Evolutionary conservation across 2,329 filamentous ascomycete genomes (phyloP).

Genomic region (Bimuria novae-zelandiae): DNA sequence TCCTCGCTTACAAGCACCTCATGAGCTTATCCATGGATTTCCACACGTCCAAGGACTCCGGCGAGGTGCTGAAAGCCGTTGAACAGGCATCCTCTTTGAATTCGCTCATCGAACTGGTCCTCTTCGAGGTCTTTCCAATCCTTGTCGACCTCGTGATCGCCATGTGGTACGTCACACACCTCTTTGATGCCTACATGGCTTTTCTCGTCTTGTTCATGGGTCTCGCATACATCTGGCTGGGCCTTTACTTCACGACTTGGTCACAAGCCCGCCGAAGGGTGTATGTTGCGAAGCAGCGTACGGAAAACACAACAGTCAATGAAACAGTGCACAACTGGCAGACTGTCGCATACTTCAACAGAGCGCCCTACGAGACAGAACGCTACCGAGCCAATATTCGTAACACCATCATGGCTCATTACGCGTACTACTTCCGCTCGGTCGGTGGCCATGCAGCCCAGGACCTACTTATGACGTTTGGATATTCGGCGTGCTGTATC

Average conservation of each 20-base stretch:
- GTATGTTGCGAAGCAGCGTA: conserved; percentile 52
- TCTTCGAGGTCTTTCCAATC: conserved; percentile 66
- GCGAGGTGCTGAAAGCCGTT: conserved; percentile 68
- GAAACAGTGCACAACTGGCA: conserved; percentile 65
- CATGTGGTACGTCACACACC: conserved; percentile 62
- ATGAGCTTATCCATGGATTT: conserved; percentile 74
- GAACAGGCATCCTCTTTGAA: conserved; percentile 65
- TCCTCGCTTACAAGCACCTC: conserved; percentile 68
- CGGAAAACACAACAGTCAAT: conserved; percentile 59
- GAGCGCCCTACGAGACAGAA: conserved; percentile 57
- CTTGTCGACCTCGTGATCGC: conserved; percentile 66
- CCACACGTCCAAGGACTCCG: conserved; percentile 67
- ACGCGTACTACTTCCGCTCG: conserved; percentile 38
- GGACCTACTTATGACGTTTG: conserved; percentile 54
- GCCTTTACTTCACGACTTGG: conserved; percentile 50
- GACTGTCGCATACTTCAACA: conserved; percentile 65
- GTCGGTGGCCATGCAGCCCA: conserved; percentile 48
- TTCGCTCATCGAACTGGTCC: conserved; percentile 61
- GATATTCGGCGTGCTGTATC: conserved; percentile 55
- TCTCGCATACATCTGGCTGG: conserved; percentile 57
- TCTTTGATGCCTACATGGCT: conserved; percentile 63
- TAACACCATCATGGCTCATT: conserved; percentile 42
- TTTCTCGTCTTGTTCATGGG: conserved; percentile 46
- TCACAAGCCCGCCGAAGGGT: conserved; percentile 47
- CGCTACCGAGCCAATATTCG: conserved; percentile 52